Evolutionary conservation across 257 asterid species (phyloP).

Genomic region (Phtheirospermum japonicum): DNA sequence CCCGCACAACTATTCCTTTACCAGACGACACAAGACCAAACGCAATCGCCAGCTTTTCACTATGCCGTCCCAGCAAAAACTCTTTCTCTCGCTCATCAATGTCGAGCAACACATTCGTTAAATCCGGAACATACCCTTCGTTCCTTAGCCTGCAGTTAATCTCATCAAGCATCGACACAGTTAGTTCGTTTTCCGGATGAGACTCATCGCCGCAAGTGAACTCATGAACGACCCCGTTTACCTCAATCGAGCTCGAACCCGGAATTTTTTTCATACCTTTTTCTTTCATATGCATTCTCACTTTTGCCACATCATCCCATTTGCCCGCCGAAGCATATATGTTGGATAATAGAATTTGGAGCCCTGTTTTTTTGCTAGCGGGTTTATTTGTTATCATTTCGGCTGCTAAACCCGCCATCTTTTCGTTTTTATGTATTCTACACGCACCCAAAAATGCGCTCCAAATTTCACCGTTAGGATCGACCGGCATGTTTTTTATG

Average conservation of each 20-base stretch:
- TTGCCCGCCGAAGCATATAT: conserved; percentile 50
- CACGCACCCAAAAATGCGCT: conserved; percentile 49
- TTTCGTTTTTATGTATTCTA: conserved; percentile 37
- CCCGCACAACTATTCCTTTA: conserved; percentile 35
- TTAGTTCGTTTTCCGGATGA: conserved; percentile 30
- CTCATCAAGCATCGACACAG: conserved; percentile 47
- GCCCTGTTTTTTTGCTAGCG: conserved; percentile 35
- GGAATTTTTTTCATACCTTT: conserved; percentile 47
- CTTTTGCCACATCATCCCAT: conserved; percentile 52
- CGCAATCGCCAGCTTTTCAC: conserved; percentile 57
- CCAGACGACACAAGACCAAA: conserved; percentile 44
- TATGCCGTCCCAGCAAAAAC: conserved; percentile 46
- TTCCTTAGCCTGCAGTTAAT: conserved; percentile 37
- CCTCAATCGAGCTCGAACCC: conserved; percentile 54
- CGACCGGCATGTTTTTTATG: conserved; percentile 40
- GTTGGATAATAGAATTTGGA: conserved; percentile 49
- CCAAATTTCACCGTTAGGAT: conserved; percentile 44
- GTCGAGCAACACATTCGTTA: conserved; percentile 44
- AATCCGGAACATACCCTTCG: conserved; percentile 46
- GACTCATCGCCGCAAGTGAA: conserved; percentile 46
- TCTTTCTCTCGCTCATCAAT: conserved; percentile 47
- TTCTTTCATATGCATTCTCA: conserved; percentile 49
- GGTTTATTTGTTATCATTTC: conserved; percentile 26
- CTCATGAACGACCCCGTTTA: conserved; percentile 47
- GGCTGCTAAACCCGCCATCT: conserved; percentile 33